Conservation (phyloP, 331 rosid species). For the Spiraea crenata region DNA sequence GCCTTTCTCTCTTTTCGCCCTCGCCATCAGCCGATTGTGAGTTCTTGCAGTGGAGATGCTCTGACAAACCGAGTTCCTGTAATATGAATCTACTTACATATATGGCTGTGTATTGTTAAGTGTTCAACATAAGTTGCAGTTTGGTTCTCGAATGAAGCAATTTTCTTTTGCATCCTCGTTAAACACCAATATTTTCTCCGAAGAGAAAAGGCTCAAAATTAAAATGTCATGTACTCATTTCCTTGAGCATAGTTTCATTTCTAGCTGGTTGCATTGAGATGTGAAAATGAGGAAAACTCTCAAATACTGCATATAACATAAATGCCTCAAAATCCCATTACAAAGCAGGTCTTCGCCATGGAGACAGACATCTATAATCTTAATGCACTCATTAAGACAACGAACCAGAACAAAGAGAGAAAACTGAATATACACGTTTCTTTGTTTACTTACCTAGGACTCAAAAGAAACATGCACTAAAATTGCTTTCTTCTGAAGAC, state of each 20-base stretch:
- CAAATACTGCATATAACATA: no score
- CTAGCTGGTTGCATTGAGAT: no score
- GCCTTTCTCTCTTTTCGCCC: no score
- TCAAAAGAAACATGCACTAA: slow-evolving; percentile 21
- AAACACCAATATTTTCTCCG: no score
- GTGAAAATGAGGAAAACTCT: no score
- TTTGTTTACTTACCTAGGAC: slow-evolving; percentile 27
- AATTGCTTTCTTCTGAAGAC: slow-evolving; percentile 33
- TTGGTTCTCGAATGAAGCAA: neutral
- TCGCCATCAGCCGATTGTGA: no score
- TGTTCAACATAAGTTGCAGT: neutral
- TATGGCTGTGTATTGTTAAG: neutral
- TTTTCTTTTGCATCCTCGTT: no score
- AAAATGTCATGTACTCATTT: no score
- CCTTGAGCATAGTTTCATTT: no score
- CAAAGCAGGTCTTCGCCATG: neutral
- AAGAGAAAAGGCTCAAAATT: no score
- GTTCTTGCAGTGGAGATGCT: no score
- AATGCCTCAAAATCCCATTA: neutral
- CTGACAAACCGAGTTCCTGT: neutral
- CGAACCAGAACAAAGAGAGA: neutral
- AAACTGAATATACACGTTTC: slow-evolving; percentile 13
- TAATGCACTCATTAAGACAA: neutral
- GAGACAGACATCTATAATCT: neutral
- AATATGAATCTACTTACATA: neutral